A percentile compares a stretch with the other conserved stretches of the same genome.
Evolutionary conservation across 306 rosid species (phyloP).

Genomic region (Trifolium dubium): DNA sequence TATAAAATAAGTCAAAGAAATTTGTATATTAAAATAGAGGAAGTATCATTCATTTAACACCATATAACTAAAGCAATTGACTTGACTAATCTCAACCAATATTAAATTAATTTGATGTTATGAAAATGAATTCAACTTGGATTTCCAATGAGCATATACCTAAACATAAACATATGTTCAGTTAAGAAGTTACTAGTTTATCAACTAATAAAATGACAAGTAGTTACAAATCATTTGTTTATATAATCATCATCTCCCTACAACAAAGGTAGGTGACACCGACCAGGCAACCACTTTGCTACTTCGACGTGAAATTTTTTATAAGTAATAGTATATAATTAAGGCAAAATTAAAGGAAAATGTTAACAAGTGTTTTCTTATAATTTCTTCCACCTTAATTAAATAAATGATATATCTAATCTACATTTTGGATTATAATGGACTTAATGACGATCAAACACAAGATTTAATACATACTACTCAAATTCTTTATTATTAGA

Average conservation of each 20-base stretch:
- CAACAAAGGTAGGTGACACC: slow-evolving; percentile 49
- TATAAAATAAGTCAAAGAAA: too few species aligned
- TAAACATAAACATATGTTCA: background rate
- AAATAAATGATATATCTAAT: too few species aligned
- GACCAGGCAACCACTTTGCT: slow-evolving; percentile 46
- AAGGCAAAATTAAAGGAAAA: too few species aligned
- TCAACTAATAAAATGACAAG: slow-evolving; percentile 21
- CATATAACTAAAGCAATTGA: slow-evolving; percentile 30
- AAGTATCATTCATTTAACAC: background rate
- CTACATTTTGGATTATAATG: too few species aligned
- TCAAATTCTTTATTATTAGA: too few species aligned
- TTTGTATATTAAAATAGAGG: too few species aligned
- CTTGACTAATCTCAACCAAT: background rate
- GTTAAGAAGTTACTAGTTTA: slow-evolving; percentile 30
- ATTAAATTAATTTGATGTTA: background rate
- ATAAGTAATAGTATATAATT: background rate
- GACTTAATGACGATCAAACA: too few species aligned
- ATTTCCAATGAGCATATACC: slow-evolving; percentile 31
- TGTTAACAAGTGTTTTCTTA: too few species aligned
- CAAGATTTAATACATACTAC: too few species aligned
- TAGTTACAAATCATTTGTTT: background rate
- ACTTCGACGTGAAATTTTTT: slow-evolving; percentile 2
- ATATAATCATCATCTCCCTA: slow-evolving; percentile 1
- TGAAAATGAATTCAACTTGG: slow-evolving; percentile 6
- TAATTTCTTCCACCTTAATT: too few species aligned